Percentiles rank a stretch among this genome's conserved stretches.
Evolutionary conservation across 2,329 filamentous ascomycete genomes (phyloP).

Genomic region (Onygenales sp.): DNA sequence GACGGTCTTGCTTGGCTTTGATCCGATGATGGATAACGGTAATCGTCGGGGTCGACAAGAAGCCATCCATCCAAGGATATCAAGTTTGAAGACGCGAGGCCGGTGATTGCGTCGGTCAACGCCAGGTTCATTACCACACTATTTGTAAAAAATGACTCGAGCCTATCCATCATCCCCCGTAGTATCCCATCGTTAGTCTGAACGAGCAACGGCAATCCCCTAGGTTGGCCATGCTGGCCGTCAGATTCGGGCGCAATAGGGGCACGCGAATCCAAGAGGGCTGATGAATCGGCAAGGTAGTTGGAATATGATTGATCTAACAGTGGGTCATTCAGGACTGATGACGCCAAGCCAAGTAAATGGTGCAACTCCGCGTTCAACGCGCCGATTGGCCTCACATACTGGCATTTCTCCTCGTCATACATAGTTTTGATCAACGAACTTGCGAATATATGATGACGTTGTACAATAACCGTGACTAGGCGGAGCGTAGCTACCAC

Average conservation of each 20-base stretch:
- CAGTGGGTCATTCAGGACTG: slow-evolving; percentile 27
- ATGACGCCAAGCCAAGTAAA: slow-evolving; percentile 27
- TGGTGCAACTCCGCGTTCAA: slow-evolving; percentile 32
- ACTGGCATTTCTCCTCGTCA: slow-evolving; percentile 1
- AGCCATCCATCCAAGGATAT: slow-evolving; percentile 88
- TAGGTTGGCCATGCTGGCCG: slow-evolving; percentile 27
- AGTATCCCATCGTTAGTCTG: slow-evolving; percentile 54
- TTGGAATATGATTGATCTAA: slow-evolving; percentile 35
- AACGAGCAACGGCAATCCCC: slow-evolving; percentile 56
- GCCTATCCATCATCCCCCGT: slow-evolving; percentile 43
- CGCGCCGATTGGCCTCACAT: slow-evolving; percentile 27
- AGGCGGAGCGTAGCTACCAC: slow-evolving; percentile 82
- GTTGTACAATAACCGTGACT: slow-evolving; percentile 72
- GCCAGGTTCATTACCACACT: slow-evolving; percentile 84
- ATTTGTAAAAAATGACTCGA: slow-evolving; percentile 80
- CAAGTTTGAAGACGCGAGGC: slow-evolving; percentile 74
- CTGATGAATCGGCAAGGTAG: slow-evolving; percentile 43
- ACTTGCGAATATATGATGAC: slow-evolving; percentile 77
- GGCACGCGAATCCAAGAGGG: slow-evolving; percentile 34
- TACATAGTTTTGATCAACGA: slow-evolving; percentile 52
- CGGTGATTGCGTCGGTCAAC: slow-evolving; percentile 72
- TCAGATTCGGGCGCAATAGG: slow-evolving; percentile 20
- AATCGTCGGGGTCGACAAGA: slow-evolving; percentile 59
- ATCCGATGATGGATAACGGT: slow-evolving; percentile 36
- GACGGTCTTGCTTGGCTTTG: slow-evolving; percentile 22